phyloP scores from a whole-genome alignment of 305 asterid genomes.

The Plantago lanceolata region DNA sequence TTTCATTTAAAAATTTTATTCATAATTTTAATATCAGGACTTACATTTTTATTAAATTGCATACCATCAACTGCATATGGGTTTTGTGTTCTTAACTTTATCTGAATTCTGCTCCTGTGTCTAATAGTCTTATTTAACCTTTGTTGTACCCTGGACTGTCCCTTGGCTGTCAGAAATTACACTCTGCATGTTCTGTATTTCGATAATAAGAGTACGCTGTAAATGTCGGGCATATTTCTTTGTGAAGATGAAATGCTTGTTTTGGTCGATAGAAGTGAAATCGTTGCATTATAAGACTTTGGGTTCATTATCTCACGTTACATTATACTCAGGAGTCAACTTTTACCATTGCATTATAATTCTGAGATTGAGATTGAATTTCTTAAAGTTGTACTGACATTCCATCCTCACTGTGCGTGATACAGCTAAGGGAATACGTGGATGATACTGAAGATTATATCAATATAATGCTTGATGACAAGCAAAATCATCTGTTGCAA shows the following conservation, averaged over 20 bases:
- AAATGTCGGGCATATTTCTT: neutral
- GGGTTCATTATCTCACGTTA: neutral
- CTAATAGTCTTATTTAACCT: neutral
- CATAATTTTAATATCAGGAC: neutral
- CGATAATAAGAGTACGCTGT: neutral
- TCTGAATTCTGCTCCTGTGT: neutral
- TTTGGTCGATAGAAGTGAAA: neutral
- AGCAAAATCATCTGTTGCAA: constrained; percentile 89
- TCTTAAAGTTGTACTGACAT: neutral
- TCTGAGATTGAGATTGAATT: neutral
- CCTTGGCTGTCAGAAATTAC: neutral
- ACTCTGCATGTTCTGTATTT: too few species aligned
- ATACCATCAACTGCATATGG: neutral
- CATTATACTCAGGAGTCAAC: neutral
- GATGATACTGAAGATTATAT: constrained; percentile 96
- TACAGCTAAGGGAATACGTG: constrained; percentile 86
- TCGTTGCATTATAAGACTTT: too few species aligned
- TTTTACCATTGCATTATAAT: neutral
- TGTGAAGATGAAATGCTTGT: neutral
- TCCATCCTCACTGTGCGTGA: neutral
- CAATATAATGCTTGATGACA: constrained; percentile 94
- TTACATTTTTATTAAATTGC: neutral
- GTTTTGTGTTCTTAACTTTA: neutral
- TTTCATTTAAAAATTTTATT: neutral
- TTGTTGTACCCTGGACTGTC: too few species aligned